Percentiles rank a stretch among this genome's conserved stretches.
These are phyloP conservation scores for Skeletonema marinoi DNA, from an alignment of 108 stramenopile genomes.

Conservation along the genomic window DNA sequence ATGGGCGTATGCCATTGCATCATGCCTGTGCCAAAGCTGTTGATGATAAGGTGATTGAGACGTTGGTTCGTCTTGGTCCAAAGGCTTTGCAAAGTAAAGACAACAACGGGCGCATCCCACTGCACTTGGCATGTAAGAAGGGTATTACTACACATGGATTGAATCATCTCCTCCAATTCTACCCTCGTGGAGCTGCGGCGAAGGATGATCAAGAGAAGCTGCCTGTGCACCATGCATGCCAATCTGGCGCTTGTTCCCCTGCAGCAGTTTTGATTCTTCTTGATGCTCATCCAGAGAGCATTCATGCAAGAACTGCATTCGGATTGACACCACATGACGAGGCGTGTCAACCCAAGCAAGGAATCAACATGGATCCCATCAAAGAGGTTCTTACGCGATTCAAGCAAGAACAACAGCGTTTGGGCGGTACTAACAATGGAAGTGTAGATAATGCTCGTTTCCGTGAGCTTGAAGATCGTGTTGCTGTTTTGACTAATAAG, in stretches of 20 bases:
- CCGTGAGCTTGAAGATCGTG: conserved; percentile 41
- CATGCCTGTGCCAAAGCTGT: conserved; percentile 90
- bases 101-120: conserved; percentile 79
- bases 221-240: conserved; percentile 86
- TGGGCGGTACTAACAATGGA: conserved; percentile 13
- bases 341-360: conserved; percentile 64
- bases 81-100: conserved; percentile 89
- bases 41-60: conserved; percentile 74
- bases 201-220: conserved; percentile 91
- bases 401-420: conserved; percentile 68
- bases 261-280: conserved; percentile 68
- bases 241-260: conserved; percentile 65
- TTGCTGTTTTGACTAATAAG: conserved; percentile 33
- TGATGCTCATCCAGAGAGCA: conserved; percentile 79
- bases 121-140: conserved; percentile 87
- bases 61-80: conserved; percentile 75
- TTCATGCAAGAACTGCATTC: conserved; percentile 85
- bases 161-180: conserved; percentile 74
- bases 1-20: conserved; percentile 84
- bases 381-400: conserved; percentile 79
- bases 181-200: conserved; percentile 81
- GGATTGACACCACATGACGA: conserved; percentile 87
- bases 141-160: conserved; percentile 73
- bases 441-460: conserved; percentile 33
- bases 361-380: conserved; percentile 72